phyloP scores from a whole-genome alignment of 2,329 filamentous ascomycete genomes.

The Epicoccum nigrum region DNA sequence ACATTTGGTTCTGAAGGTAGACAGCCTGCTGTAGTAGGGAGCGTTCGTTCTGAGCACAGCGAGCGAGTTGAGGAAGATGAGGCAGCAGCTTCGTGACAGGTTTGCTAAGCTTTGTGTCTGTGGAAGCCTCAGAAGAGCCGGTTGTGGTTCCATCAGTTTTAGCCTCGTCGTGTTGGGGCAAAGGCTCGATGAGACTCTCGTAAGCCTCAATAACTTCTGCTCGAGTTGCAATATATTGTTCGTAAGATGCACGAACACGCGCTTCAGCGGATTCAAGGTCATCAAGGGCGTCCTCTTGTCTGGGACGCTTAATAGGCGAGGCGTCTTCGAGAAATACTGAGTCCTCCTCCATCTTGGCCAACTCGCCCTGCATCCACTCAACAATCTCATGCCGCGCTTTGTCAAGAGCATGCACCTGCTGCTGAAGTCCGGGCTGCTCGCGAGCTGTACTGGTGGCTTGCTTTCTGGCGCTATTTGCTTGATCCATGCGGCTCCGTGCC shows the following conservation, averaged over 20 bases:
- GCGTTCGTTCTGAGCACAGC: constrained; percentile 34
- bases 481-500: constrained; percentile 43
- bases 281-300: not conserved
- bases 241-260: constrained; percentile 38
- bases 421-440: constrained; percentile 21
- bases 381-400: constrained; percentile 57
- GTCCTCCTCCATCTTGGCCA: constrained; percentile 51
- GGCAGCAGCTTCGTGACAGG: constrained; percentile 39
- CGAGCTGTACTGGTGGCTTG: constrained; percentile 19
- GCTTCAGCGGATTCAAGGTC: constrained; percentile 32
- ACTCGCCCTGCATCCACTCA: constrained; percentile 58
- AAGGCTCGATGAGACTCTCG: constrained; percentile 25
- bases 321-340: constrained; percentile 43
- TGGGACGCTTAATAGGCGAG: constrained; percentile 38
- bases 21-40: constrained; percentile 43
- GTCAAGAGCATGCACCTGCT: constrained; percentile 50
- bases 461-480: constrained; percentile 28
- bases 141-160: not conserved
- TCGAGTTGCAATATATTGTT: constrained; percentile 38
- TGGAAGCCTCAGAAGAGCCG: not conserved
- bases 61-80: constrained; percentile 37
- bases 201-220: constrained; percentile 29
- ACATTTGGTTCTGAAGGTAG: constrained; percentile 43
- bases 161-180: not conserved
- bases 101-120: not conserved